A percentile compares a stretch with the other conserved stretches of the same genome.
These are phyloP conservation scores for Abrus precatorius DNA, from an alignment of 306 rosid species.

Conservation along the genomic window DNA sequence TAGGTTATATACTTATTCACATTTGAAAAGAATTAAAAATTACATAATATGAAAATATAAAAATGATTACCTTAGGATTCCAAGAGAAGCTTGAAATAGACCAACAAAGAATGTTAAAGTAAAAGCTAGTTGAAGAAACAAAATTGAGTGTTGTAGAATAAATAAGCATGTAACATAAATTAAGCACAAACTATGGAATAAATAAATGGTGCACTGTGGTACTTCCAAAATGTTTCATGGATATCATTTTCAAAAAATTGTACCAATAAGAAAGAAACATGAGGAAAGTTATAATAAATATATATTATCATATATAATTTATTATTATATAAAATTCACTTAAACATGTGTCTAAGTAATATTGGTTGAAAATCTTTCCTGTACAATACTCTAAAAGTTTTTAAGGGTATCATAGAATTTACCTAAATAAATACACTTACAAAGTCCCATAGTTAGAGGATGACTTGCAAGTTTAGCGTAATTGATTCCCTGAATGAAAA, in stretches of 20 bases:
- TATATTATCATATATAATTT: too few relatives aligned
- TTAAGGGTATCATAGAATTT: too few relatives aligned
- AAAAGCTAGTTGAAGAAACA: slow-evolving; percentile 86
- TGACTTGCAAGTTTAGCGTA: slow-evolving; percentile 93
- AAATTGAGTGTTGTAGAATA: slow-evolving; percentile 68
- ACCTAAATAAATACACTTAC: slow-evolving; percentile 57
- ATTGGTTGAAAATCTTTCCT: too few relatives aligned
- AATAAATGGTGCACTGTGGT: neutral
- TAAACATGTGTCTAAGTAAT: too few relatives aligned
- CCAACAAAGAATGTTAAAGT: slow-evolving; percentile 92
- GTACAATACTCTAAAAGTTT: too few relatives aligned
- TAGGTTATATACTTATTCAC: neutral
- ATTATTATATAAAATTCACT: too few relatives aligned
- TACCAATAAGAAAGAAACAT: too few relatives aligned
- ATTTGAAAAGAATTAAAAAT: neutral
- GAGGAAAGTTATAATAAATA: too few relatives aligned
- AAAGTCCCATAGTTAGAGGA: slow-evolving; percentile 94
- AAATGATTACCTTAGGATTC: slow-evolving; percentile 73
- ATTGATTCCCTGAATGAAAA: slow-evolving; percentile 78
- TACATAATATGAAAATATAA: neutral
- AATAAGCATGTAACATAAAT: neutral
- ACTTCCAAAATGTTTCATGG: too few relatives aligned
- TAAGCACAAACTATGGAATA: neutral
- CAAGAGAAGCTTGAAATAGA: slow-evolving; percentile 86
- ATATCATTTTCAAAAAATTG: too few relatives aligned